A percentile compares a stretch with the other conserved stretches of the same genome.
Evolutionary conservation across 2,329 filamentous ascomycete genomes (phyloP).

Genomic region (Purpureocillium lavendulum): DNA sequence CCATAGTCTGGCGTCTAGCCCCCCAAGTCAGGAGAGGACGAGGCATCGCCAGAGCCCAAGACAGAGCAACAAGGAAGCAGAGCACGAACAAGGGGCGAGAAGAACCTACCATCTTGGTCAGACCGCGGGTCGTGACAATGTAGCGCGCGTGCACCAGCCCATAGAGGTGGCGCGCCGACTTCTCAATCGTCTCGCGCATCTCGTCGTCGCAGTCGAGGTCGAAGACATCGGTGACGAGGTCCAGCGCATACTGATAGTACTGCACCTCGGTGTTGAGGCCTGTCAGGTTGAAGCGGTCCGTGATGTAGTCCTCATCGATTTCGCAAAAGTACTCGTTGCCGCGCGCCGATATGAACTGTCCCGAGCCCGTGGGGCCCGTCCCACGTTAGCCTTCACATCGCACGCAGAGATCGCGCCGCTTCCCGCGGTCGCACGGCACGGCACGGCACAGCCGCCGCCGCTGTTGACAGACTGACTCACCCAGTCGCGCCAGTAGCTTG

Average conservation of each 20-base stretch:
- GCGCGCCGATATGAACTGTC: conserved; percentile 89
- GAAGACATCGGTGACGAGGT: conserved; percentile 96
- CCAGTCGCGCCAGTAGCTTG: conserved; percentile 99
- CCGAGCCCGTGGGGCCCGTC: background rate
- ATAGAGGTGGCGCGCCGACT: conserved; percentile 90
- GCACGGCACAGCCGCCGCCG: too few species aligned
- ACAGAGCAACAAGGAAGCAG: background rate
- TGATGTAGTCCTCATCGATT: conserved; percentile 97
- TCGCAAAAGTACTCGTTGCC: conserved; percentile 99
- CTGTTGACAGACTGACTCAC: too few species aligned
- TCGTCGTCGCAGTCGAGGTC: conserved; percentile 98
- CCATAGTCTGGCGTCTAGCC: too few species aligned
- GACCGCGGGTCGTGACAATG: conserved; percentile 87
- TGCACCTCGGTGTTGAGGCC: conserved; percentile 95
- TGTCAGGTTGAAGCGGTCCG: conserved; percentile 95
- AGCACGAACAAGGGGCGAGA: background rate
- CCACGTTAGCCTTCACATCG: background rate
- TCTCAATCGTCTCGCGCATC: conserved; percentile 96
- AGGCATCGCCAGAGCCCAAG: background rate
- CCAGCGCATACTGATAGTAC: conserved; percentile 97
- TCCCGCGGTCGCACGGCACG: too few species aligned
- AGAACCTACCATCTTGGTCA: conserved; percentile 82
- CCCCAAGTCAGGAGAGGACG: too few species aligned
- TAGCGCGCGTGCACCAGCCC: conserved; percentile 94
- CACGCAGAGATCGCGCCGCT: background rate